These are phyloP conservation scores for Lonicera japonica DNA, from an alignment of 129 eudicot species.

Conservation along the genomic window DNA sequence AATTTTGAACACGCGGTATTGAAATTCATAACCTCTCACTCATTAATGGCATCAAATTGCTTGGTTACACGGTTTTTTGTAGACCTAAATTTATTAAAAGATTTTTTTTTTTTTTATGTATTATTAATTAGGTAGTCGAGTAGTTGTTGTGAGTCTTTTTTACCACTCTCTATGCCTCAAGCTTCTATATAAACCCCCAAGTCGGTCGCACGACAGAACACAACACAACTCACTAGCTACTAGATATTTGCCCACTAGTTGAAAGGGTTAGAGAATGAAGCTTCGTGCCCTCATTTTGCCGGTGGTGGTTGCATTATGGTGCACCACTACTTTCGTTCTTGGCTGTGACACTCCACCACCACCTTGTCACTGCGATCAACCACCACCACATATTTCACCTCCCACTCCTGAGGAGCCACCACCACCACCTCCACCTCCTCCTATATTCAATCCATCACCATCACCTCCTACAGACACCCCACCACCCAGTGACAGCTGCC, in stretches of 20 bases:
- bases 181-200: neutral
- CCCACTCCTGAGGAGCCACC: neutral
- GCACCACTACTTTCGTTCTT: neutral
- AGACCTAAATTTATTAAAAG: no score
- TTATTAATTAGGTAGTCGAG: no score
- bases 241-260: neutral
- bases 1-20: no score
- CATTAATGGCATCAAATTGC: no score
- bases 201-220: no score
- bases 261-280: slow-evolving; percentile 6
- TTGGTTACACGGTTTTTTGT: no score
- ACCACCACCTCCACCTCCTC: neutral
- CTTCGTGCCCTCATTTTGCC: slow-evolving; percentile 3
- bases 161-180: neutral
- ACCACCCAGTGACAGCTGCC: no score
- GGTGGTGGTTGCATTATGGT: slow-evolving; percentile 6
- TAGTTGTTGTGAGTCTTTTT: no score
- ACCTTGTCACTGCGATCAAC: neutral
- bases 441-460: neutral
- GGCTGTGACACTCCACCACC: neutral
- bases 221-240: neutral
- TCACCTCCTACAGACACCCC: neutral
- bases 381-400: neutral
- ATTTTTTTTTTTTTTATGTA: no score
- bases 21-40: no score